Evolutionary conservation across 2,329 filamentous ascomycete species (phyloP), one percentile per base, ranked within the genome.

Genomic region (Arthrobotrys entomopaga): DNA sequence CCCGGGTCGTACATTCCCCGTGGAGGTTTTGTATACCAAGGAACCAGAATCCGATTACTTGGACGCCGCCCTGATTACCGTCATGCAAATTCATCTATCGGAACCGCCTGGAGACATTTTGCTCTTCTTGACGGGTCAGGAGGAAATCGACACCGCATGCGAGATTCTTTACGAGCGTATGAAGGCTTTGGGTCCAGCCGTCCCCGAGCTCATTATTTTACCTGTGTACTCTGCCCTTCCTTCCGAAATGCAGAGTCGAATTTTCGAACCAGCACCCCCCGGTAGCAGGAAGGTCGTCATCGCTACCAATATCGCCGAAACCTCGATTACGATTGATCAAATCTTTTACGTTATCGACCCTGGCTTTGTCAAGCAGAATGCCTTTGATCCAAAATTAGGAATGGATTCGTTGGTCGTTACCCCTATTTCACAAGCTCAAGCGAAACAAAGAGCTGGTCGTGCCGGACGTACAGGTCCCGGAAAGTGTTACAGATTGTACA

Each of bases 331-430:
- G 0, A 98, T 99, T 77, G 95, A 99, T 80, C 91, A 94, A 56
- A 97, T 99, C 77, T 97, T 94, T 83, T 98, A 96, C 80, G 96
- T 99, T 16, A 89, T 99, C 15, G 95, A 99, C 79, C 93, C 95
- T 1, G 95, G 95, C 1, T 99, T 98, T 78, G 94, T 97, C 75
- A 99, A 99, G 83, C 93, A 98, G 80, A 97, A 95, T 78, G 93
- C 92, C 0, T 99, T 97, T 80, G 94, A 99, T 80, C 91, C 94
- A 0, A 98, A 98, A 82, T 87, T 98, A 1, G 95, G 95, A 64
- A 99, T 99, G 94, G 95, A 99, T 79, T 93, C 94, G 2, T 85
- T 99, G 20, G 91, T 98, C 26, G 92, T 99, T 3, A 97, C 93
- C 0, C 96, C 96, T 0, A 96, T 99, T 77, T 97, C 93, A 0